Evolutionary conservation across 345 rosid genomes (phyloP).

Genomic region (Trapa bicornis): DNA sequence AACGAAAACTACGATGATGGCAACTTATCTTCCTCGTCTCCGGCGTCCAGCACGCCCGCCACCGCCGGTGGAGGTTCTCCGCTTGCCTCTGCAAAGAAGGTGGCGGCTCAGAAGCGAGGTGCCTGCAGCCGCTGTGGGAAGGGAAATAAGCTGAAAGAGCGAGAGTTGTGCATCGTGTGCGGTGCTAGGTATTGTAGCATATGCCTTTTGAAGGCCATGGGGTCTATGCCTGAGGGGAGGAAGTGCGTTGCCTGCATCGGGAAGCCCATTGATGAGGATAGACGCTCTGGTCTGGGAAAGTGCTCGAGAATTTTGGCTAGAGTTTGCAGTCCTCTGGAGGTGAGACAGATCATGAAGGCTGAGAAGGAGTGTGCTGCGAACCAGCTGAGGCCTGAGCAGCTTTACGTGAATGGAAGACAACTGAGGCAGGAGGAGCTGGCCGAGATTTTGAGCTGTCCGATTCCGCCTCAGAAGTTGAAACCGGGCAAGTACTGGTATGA

Average conservation of each 20-base stretch:
- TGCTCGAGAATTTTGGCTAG: constrained; percentile 31
- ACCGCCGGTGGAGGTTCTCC: constrained; percentile 5
- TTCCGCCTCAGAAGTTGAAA: constrained; percentile 34
- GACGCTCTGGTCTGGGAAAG: constrained; percentile 35
- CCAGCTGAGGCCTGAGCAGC: constrained; percentile 56
- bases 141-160: constrained; percentile 29
- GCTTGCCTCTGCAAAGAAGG: constrained; percentile 6
- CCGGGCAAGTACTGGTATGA: constrained; percentile 54
- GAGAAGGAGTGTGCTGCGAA: constrained; percentile 51
- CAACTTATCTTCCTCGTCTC: constrained; percentile 16
- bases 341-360: constrained; percentile 49
- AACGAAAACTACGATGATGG: constrained; percentile 9
- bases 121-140: constrained; percentile 38
- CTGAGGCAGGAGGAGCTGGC: constrained; percentile 42
- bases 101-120: constrained; percentile 16
- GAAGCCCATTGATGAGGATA: constrained; percentile 37
- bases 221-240: constrained; percentile 71
- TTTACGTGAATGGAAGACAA: constrained; percentile 38
- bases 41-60: constrained; percentile 13
- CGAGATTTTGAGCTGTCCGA: constrained; percentile 24
- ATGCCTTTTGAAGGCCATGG: constrained; percentile 60
- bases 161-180: constrained; percentile 44
- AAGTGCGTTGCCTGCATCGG: constrained; percentile 51
- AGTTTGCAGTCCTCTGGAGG: constrained; percentile 40
- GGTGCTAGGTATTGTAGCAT: constrained; percentile 44